A percentile compares a stretch with the other conserved stretches of the same genome.
These are phyloP conservation scores for Carallia brachiata DNA, from an alignment of 345 rosid species.

Conservation along the genomic window DNA sequence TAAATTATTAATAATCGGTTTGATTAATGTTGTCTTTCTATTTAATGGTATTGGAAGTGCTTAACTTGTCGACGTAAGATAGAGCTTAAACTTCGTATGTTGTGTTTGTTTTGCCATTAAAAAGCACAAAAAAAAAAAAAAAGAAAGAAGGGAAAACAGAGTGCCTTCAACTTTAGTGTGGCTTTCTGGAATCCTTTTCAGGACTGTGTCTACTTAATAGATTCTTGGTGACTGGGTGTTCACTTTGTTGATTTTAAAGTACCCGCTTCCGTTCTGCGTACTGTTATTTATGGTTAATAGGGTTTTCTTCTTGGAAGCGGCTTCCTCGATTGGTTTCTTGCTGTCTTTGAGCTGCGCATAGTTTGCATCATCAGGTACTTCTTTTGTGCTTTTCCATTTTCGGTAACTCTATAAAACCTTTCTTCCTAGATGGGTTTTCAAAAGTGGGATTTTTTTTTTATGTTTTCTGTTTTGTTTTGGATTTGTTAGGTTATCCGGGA, in stretches of 20 bases:
- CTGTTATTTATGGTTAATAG: constrained; percentile 3
- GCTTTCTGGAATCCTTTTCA: background rate
- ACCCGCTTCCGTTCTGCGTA: background rate
- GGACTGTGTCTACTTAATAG: background rate
- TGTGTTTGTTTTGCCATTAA: too few species aligned
- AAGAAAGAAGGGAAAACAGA: background rate
- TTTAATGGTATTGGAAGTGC: background rate
- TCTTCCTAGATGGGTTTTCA: background rate
- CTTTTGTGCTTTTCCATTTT: constrained; percentile 22
- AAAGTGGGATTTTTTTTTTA: background rate
- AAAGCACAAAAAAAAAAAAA: too few species aligned
- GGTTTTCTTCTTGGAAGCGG: constrained; percentile 15
- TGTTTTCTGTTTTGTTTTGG: background rate
- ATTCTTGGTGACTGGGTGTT: constrained; percentile 2
- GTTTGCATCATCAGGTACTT: constrained; percentile 39
- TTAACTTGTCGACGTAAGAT: too few species aligned
- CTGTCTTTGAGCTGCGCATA: constrained; percentile 23
- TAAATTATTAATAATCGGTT: too few species aligned
- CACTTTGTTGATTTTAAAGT: background rate
- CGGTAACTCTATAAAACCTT: background rate
- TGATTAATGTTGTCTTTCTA: background rate
- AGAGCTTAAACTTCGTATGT: too few species aligned
- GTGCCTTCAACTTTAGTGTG: background rate
- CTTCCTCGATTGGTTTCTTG: constrained; percentile 4
- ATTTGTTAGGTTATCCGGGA: constrained; percentile 6